Evolutionary conservation across 495 filamentous ascomycete species (phyloP).

Genomic region (Xylaria intraflava): DNA sequence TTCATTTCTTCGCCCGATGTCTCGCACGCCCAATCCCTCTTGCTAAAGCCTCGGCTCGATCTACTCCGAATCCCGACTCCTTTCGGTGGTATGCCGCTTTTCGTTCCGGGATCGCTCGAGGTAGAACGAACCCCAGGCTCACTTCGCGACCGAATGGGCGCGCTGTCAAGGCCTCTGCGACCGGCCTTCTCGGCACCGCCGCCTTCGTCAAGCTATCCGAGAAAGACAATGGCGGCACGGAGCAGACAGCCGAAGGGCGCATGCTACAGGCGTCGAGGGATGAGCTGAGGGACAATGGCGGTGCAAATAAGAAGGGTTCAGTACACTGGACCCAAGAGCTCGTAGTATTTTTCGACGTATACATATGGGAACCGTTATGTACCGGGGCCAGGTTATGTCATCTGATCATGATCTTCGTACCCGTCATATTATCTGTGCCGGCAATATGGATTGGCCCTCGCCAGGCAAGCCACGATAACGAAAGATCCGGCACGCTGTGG

Average conservation of each 20-base stretch:
- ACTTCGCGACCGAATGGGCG: constrained; percentile 4
- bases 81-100: constrained; percentile 17
- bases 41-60: constrained; percentile 10
- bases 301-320: constrained; percentile 52
- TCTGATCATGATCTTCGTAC: constrained; percentile 81
- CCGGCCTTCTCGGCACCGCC: constrained; percentile 40
- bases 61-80: constrained; percentile 5
- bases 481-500: constrained; percentile 77
- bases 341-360: constrained; percentile 59
- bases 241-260: constrained; percentile 68
- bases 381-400: constrained; percentile 83
- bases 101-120: not conserved
- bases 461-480: constrained; percentile 53
- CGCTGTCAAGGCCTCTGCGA: constrained; percentile 45
- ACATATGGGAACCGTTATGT: constrained; percentile 78
- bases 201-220: constrained; percentile 72
- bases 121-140: not conserved
- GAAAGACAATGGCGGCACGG: constrained; percentile 49
- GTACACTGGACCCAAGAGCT: constrained; percentile 47
- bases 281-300: constrained; percentile 63
- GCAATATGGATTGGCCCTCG: constrained; percentile 69
- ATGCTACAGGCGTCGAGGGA: constrained; percentile 77
- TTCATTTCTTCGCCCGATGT: constrained; percentile 20
- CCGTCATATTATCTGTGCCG: constrained; percentile 74
- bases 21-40: constrained; percentile 18